Base-by-base conservation (phyloP, 495 filamentous ascomycete genomes). In the Talaromyces ruber region DNA sequence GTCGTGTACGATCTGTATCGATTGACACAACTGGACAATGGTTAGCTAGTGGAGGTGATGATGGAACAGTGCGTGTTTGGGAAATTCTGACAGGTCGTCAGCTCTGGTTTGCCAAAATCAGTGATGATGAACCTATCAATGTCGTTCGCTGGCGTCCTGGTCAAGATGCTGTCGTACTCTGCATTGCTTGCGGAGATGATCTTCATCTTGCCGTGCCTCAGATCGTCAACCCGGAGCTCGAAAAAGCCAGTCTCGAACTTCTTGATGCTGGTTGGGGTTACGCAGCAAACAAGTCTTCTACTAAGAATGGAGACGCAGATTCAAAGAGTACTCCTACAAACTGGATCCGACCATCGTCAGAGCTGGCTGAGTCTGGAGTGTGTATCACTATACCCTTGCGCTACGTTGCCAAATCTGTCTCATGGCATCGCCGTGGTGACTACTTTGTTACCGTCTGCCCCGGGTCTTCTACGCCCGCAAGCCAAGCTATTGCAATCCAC, bases 401-500 rank as follows among this genome's bases (percentile, higher is more conserved):
- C 58, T 87, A 89, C 52, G 82, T 88, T 6, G 81, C 94, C 65
- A 98, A 96, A 77, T 87, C 90, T n/a, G 87, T 98, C 67, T 86
- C 85, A 66, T 98, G 92, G 92, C 94, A 98, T 76, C 86, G 94
- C 62, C 85, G 89, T 64, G 94, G 94, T 66, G 92, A 97, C 72
- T 96, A 97, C 79, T 88, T 98, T 71, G 83, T 91, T 64, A 97
- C 92, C 6, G 90, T 97, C 50, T 95, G 91, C 55, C 92, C 94
- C 6, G 76, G 58, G 70, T 79, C 63, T 81, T 90, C 64, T 80
- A 93, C 75, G 77, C 86, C 72, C 76, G 85, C 78, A 21, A 77
- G 74, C 4, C 70, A 77, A 32, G 90, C 95, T n/a, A 89, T 98
- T 53, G 86, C 91, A 29, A 97, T 98, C 70, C 94, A 98, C 79